Base-by-base conservation (phyloP, 2,329 filamentous ascomycete species). In the Tolypocladium nubicola region DNA sequence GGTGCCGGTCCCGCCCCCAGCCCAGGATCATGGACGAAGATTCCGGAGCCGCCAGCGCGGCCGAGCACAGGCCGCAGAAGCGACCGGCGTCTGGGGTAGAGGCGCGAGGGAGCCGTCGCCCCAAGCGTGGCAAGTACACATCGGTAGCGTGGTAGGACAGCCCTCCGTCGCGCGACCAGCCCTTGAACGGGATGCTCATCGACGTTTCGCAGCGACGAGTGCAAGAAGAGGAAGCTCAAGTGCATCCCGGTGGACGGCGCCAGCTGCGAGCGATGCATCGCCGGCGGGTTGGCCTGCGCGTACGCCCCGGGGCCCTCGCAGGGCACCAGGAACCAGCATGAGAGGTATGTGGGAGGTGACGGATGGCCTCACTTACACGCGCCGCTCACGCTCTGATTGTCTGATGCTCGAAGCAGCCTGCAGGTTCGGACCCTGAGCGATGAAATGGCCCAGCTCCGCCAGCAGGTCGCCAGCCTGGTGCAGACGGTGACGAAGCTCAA, bases 201-300 rank as follows among this genome's bases (percentile, higher is more conserved):
- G 3, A 6, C 1, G 38, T 16, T 23, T 50, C 11, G 38, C 69
- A 61, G 70, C 35, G 68, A 74, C 54, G 71, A 74, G 26, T 75
- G 73, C 60, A 74, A 74, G 58, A 72, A 70, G 43, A 62, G 71
- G 35, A 75, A 75, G 57, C 70, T 75, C 56, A 75, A 75, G 58
- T 75, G 73, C 60, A 63, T 71, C 41, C 66, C 66, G 1, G 58
- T 59, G 0, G 61, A 63, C 5, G 61, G 67, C 33, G 58, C 58
- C 1, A 60, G 56, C 23, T 73, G 71, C 47, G 65, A 70, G 58
- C 59, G 70, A 52, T 73, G 71, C 35, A 60, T 65, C 16, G 56
- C 61, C 9, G 62, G 64, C 50, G 67, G 67, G 0, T 55, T 66
- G 16, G 56, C 54, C 0, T 72, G 70, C 43, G 61, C 65, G 8